These are phyloP conservation scores for Nitzschia sp. DNA, from an alignment of 108 stramenopile genomes.

Conservation along the genomic window DNA sequence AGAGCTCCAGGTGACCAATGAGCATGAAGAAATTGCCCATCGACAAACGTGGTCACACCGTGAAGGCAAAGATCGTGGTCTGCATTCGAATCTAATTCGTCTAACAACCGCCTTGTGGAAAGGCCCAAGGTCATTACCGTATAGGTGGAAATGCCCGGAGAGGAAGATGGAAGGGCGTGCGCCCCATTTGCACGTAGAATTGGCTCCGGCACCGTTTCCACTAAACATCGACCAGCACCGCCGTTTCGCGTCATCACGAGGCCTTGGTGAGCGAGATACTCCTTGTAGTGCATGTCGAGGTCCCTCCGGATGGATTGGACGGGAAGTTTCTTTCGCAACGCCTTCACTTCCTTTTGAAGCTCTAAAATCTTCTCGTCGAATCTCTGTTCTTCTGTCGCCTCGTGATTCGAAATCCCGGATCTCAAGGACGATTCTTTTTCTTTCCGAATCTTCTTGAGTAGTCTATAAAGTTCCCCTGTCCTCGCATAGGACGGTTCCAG, in stretches of 20 bases:
- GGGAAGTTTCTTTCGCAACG: slow-evolving; percentile 35
- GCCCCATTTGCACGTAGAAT: slow-evolving; percentile 33
- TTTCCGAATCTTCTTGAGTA: slow-evolving; percentile 46
- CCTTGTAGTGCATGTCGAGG: slow-evolving; percentile 58
- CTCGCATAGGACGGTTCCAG: slow-evolving; percentile 42
- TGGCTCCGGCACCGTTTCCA: slow-evolving; percentile 64
- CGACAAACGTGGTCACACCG: slow-evolving; percentile 28
- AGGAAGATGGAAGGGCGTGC: slow-evolving; percentile 38
- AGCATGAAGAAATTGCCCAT: slow-evolving; percentile 21
- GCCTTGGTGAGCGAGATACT: slow-evolving; percentile 41
- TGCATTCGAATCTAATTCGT: neutral
- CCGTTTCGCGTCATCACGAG: slow-evolving; percentile 42
- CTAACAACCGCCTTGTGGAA: neutral
- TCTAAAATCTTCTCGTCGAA: slow-evolving; percentile 35
- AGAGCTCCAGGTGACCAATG: neutral
- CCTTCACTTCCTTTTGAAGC: slow-evolving; percentile 30
- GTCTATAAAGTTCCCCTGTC: slow-evolving; percentile 52
- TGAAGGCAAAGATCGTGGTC: slow-evolving; percentile 3
- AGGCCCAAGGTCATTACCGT: neutral
- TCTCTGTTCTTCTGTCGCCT: slow-evolving; percentile 16
- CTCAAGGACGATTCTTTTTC: slow-evolving; percentile 7
- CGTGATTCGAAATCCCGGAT: neutral
- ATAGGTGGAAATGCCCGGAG: slow-evolving; percentile 4
- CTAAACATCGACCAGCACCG: slow-evolving; percentile 56
- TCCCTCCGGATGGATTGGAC: slow-evolving; percentile 58